Evolutionary conservation across 1,284 basidiomycete genomes (phyloP).

Genomic region (Cryptococcus sp.): DNA sequence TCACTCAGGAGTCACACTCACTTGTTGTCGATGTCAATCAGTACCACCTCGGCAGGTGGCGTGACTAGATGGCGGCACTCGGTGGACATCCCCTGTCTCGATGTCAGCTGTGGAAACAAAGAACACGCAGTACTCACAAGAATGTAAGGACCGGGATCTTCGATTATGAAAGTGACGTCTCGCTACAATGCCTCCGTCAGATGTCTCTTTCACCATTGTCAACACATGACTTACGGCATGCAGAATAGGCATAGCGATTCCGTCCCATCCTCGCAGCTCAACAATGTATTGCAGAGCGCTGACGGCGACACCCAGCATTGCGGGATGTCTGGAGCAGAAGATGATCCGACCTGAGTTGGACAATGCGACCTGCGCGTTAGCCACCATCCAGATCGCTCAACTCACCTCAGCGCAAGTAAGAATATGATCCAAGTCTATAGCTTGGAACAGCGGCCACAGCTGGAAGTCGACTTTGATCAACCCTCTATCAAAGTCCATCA

Average conservation of each 20-base stretch:
- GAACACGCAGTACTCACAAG: conserved; percentile 56
- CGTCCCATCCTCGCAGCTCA: conserved; percentile 91
- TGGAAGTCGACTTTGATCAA: conserved; percentile 65
- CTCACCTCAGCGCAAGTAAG: conserved; percentile 86
- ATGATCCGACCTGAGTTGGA: conserved; percentile 89
- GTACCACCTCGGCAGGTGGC: conserved; percentile 76
- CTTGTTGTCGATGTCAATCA: conserved; percentile 93
- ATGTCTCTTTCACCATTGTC: neutral
- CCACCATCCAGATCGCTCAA: neutral
- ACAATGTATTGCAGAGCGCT: conserved; percentile 88
- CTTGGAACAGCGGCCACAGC: conserved; percentile 96
- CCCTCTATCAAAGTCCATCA: conserved; percentile 54
- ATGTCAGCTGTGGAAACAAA: conserved; percentile 2
- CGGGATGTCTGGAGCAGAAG: conserved; percentile 86
- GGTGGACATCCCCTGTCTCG: conserved; percentile 69
- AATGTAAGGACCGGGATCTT: conserved; percentile 79
- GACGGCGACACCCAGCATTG: conserved; percentile 81
- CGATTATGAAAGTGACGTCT: conserved; percentile 46
- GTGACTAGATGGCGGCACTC: conserved; percentile 79
- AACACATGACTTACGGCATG: conserved; percentile 60
- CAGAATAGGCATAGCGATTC: conserved; percentile 78
- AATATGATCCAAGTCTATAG: conserved; percentile 89
- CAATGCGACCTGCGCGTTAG: conserved; percentile 71
- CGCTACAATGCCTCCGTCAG: conserved; percentile 22
- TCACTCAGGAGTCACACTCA: conserved; percentile 59